Evolutionary conservation across 2,329 filamentous ascomycete genomes (phyloP).

Genomic region (Sarocladiaceae sp.): DNA sequence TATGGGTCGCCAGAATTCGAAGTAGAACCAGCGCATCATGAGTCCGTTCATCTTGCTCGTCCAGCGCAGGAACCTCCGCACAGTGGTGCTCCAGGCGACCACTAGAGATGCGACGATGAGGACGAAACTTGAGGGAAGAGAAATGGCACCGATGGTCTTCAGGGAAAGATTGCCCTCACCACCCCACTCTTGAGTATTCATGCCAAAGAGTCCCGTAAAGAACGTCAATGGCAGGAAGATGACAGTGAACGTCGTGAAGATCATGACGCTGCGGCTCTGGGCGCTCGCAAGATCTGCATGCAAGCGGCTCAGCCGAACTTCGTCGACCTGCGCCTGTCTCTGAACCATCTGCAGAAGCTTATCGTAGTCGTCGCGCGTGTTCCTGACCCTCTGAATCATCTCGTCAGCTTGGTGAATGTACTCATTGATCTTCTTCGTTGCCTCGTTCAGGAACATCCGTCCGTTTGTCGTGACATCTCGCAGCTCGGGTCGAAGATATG

Average conservation of each 20-base stretch:
- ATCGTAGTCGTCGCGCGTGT: slow-evolving; percentile 56
- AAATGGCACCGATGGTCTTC: slow-evolving; percentile 38
- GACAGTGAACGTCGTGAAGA: slow-evolving; percentile 58
- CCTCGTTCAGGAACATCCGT: slow-evolving; percentile 44
- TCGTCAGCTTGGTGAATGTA: slow-evolving; percentile 48
- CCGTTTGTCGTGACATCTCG: slow-evolving; percentile 37
- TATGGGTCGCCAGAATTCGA: slow-evolving; percentile 17
- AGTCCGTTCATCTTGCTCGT: slow-evolving; percentile 14
- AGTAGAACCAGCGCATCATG: slow-evolving; percentile 17
- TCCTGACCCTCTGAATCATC: slow-evolving; percentile 52
- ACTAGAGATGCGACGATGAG: slow-evolving; percentile 46
- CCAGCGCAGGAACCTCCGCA: slow-evolving; percentile 25
- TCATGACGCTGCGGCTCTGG: slow-evolving; percentile 58
- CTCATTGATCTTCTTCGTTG: slow-evolving; percentile 45
- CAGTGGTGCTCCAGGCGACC: slow-evolving; percentile 47
- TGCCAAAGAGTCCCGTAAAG: slow-evolving; percentile 59
- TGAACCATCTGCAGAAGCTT: slow-evolving; percentile 62
- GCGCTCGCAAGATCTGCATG: slow-evolving; percentile 57
- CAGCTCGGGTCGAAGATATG: slow-evolving; percentile 36
- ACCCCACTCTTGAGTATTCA: slow-evolving; percentile 58
- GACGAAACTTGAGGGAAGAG: slow-evolving; percentile 40
- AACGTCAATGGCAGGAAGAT: slow-evolving; percentile 59
- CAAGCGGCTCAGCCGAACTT: slow-evolving; percentile 55
- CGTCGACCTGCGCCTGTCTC: slow-evolving; percentile 60
- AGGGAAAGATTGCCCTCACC: slow-evolving; percentile 37